These are phyloP conservation scores for Thelonectria blattea DNA, from an alignment of 2,329 filamentous ascomycete genomes.

Conservation along the genomic window DNA sequence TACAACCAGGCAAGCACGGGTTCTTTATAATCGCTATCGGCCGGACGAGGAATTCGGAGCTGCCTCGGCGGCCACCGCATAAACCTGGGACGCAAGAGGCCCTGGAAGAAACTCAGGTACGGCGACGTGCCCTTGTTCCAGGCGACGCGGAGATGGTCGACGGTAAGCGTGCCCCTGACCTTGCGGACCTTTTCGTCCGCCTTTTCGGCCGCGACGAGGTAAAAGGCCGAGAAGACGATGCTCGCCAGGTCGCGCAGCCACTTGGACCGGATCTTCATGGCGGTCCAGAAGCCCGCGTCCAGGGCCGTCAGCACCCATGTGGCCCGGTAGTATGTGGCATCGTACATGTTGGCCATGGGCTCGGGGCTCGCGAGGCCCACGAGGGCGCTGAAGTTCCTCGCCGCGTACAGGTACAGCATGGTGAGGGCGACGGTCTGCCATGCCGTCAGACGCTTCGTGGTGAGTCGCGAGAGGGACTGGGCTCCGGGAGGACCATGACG, in stretches of 20 bases:
- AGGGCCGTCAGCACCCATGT: slow-evolving; percentile 96
- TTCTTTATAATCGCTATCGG: slow-evolving; percentile 80
- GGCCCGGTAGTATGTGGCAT: slow-evolving; percentile 88
- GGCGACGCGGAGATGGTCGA: slow-evolving; percentile 88
- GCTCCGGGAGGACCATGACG: slow-evolving; percentile 85
- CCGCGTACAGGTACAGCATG: slow-evolving; percentile 88
- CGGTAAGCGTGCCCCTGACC: slow-evolving; percentile 82
- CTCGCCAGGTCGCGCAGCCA: slow-evolving; percentile 84
- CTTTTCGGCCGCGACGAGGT: slow-evolving; percentile 89
- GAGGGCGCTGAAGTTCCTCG: slow-evolving; percentile 92
- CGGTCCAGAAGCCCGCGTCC: slow-evolving; percentile 97
- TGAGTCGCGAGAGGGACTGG: slow-evolving; percentile 71
- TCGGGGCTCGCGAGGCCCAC: slow-evolving; percentile 91
- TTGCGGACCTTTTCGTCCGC: slow-evolving; percentile 97
- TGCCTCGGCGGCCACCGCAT: slow-evolving; percentile 82
- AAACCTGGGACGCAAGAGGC: slow-evolving; percentile 76
- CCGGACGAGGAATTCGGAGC: slow-evolving; percentile 82
- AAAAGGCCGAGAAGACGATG: slow-evolving; percentile 86
- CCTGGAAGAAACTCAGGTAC: slow-evolving; percentile 77
- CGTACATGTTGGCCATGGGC: slow-evolving; percentile 92
- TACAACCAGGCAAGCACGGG: slow-evolving; percentile 90
- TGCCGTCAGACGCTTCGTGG: slow-evolving; percentile 75
- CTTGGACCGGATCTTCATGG: slow-evolving; percentile 84
- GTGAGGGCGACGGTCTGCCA: slow-evolving; percentile 92
- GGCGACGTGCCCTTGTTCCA: slow-evolving; percentile 96